A percentile compares a stretch with the other conserved stretches of the same genome.
Evolutionary conservation across 257 asterid species (phyloP).

Genomic region (Perilla frutescens): DNA sequence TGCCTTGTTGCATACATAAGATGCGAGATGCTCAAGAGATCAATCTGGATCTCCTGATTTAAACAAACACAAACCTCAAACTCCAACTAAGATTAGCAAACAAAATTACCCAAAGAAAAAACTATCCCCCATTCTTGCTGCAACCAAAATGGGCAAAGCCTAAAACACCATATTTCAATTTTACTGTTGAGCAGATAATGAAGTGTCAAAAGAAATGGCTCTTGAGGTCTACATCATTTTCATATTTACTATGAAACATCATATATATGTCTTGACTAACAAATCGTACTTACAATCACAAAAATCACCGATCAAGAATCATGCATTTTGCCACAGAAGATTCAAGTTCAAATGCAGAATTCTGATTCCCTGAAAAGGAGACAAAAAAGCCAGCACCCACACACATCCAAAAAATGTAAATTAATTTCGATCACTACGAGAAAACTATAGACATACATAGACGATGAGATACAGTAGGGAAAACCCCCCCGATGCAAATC

Average conservation of each 20-base stretch:
- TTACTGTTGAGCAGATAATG: not conserved
- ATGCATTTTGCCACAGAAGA: not conserved
- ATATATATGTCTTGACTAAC: not conserved
- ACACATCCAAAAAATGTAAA: not conserved
- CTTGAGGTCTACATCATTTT: not conserved
- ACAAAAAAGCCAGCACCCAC: not conserved
- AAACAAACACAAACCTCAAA: not conserved
- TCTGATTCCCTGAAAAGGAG: not conserved
- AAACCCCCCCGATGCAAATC: not conserved
- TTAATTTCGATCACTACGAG: not conserved
- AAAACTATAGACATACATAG: not conserved
- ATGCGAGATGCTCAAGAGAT: not conserved
- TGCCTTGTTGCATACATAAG: constrained; percentile 8
- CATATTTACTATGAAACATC: not conserved
- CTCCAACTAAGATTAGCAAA: not conserved
- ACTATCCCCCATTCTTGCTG: not conserved
- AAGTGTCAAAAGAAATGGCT: not conserved
- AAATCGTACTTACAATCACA: not conserved
- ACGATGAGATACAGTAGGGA: not conserved
- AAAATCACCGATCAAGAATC: not conserved
- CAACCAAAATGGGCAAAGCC: not conserved
- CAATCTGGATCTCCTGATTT: not conserved
- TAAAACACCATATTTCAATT: not conserved
- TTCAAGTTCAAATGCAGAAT: not conserved
- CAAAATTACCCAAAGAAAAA: not conserved